Evolutionary conservation across 768 basidiomycete genomes (phyloP), one percentile per base, ranked within the genome.

Genomic region (Tylopilus felleus): DNA sequence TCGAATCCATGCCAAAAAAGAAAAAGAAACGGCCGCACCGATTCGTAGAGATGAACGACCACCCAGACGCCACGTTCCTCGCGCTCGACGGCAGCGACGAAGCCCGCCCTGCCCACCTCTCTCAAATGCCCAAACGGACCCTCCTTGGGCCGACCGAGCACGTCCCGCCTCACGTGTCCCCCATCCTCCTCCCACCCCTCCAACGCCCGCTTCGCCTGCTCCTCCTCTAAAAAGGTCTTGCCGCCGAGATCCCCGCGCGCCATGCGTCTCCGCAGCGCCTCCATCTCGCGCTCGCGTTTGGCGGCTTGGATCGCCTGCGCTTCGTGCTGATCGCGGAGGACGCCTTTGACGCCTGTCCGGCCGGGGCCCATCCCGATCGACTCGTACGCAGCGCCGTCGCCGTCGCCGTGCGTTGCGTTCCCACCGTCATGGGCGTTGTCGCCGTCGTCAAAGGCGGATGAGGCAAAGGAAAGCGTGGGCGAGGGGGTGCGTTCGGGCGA

Each of bases 341-440:
- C 91, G 23, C 91, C 90, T 60, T 93, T 93, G 44, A 93, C 91
- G 21, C 91, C 91, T 6, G 91, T 93, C 25, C 91, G 77, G 5
- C 90, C 90, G 10, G 88, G 88, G 4, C 86, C 88, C 86, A 92
- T 88, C 9, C 91, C 89, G 47, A 92, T 90, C 13, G 85, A 84
- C 51, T 86, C 82, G 45, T 74, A 57, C 12, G 59, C 47, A 2
- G 35, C 13, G 35, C 39, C 8, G 38, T 19, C n/a, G 16, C 21
- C 40, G 14, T 22, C 39, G 8, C 4, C 35, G 35, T 17, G 2
- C 13, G 33, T 14, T 10, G 29, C 29, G 29, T 5, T 29, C 13
- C 13, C 13, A 14, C 1, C 33, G 33, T 14, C 14, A 14, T 33
- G 36, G 36, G 17, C 36, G n/a, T 38, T 3, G 6, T 19, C 38